Evolutionary conservation across 2,329 filamentous ascomycete species (phyloP).

Genomic region (Monosporascus sp.): DNA sequence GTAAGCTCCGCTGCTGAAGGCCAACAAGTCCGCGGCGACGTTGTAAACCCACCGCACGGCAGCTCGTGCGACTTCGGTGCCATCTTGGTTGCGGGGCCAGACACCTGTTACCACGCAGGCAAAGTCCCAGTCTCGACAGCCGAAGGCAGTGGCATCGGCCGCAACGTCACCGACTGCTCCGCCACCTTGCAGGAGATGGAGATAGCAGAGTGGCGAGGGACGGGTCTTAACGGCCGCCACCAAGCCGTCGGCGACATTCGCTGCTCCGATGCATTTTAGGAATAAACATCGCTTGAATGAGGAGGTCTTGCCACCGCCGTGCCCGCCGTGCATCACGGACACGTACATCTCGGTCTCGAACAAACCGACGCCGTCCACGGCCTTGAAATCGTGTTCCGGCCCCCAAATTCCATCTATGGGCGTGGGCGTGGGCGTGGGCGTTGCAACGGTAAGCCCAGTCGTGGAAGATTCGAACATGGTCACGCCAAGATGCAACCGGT

Average conservation of each 20-base stretch:
- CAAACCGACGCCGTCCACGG: conserved; percentile 42
- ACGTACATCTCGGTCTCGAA: conserved; percentile 60
- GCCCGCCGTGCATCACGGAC: conserved; percentile 53
- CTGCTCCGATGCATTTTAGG: conserved; percentile 40
- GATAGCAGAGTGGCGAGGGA: conserved; percentile 51
- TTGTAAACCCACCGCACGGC: conserved; percentile 52
- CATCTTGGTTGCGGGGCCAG: conserved; percentile 51
- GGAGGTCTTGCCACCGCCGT: conserved; percentile 53
- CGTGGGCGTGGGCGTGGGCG: conserved; percentile 6
- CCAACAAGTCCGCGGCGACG: conserved; percentile 40
- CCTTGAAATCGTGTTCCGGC: conserved; percentile 23
- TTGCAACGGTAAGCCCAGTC: conserved; percentile 6
- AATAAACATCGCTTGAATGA: conserved; percentile 62
- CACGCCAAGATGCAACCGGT: conserved; percentile 44
- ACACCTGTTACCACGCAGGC: conserved; percentile 60
- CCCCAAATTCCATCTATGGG: conserved; percentile 25
- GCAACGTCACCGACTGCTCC: conserved; percentile 42
- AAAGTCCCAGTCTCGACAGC: conserved; percentile 59
- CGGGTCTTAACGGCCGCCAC: conserved; percentile 39
- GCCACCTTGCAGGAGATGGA: conserved; percentile 58
- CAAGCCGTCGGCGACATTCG: conserved; percentile 31
- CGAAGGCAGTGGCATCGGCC: conserved; percentile 49
- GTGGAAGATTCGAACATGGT: conserved; percentile 40
- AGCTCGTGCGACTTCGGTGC: conserved; percentile 30
- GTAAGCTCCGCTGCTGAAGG: conserved; percentile 48